These are phyloP conservation scores for Gonapodya sp. DNA, from an alignment of 192 early-diverging fungal genomes.

Conservation along the genomic window DNA sequence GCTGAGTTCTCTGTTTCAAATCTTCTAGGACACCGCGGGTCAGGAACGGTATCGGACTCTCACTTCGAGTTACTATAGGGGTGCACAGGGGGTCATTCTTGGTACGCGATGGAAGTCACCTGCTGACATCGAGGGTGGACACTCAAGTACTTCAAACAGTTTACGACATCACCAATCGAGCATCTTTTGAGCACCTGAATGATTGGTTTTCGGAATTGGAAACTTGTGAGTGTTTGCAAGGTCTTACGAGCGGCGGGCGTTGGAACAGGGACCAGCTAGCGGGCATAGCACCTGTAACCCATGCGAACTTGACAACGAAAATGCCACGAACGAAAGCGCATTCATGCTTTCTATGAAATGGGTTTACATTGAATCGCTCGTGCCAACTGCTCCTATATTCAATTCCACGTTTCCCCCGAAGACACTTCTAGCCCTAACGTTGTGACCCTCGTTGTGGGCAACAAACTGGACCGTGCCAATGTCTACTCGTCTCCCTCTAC, in stretches of 20 bases:
- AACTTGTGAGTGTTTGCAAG: conserved; percentile 35
- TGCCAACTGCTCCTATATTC: neutral
- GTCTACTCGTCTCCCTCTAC: conserved; percentile 27
- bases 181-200: conserved; percentile 84
- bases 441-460: conserved; percentile 96
- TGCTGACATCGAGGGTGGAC: neutral
- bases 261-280: too few relatives aligned
- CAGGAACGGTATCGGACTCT: conserved; percentile 97
- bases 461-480: conserved; percentile 75
- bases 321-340: too few relatives aligned
- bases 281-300: too few relatives aligned
- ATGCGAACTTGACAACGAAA: too few relatives aligned
- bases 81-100: conserved; percentile 95
- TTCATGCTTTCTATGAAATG: too few relatives aligned
- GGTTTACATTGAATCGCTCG: too few relatives aligned
- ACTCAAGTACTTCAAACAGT: conserved; percentile 37
- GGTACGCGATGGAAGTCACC: conserved; percentile 33
- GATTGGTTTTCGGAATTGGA: conserved; percentile 94
- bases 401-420: neutral
- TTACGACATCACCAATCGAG: conserved; percentile 91
- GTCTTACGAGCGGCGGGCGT: too few relatives aligned
- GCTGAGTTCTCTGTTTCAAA: neutral
- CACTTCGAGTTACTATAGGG: conserved; percentile 95
- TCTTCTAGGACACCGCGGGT: conserved; percentile 86
- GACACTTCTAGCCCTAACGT: conserved; percentile 74